Evolutionary conservation across 2,329 filamentous ascomycete genomes (phyloP), one percentile per base, ranked within the genome.

Genomic region (Claviceps sp.): DNA sequence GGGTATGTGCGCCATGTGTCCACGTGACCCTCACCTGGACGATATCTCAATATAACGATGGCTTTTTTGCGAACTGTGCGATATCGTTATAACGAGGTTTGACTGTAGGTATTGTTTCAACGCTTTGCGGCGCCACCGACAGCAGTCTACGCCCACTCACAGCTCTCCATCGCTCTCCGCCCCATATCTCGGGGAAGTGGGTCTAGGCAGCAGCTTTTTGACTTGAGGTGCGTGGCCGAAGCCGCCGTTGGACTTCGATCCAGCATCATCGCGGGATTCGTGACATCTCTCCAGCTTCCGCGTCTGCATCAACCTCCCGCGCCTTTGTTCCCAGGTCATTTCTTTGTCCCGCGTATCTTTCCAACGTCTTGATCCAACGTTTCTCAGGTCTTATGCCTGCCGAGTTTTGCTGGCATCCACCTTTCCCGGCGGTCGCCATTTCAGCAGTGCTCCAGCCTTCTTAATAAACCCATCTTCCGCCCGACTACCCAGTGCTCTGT

Each of bases 181-280:
- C 44, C 9, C 16, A 9, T 34, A 3, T 7, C 50, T 54, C 43
- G 20, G 55, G 17, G 3, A 37, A 23, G 44, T 34, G 43, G 20
- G 8, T 56, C 53, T 47, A 59, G 58, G 58, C 58, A 60, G 58
- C 58, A 58, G 54, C 55, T 53, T 45, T 40, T 17, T n/a, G n/a
- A 17, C 16, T 40, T 34, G 29, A 34, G 3, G 29, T 34, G 29
- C 29, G 29, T 34, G 29, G 29, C 29, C 29, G 9, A n/a, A n/a
- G 16, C 14, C 5, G 16, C 14, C 5, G 38, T 40, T 26, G 4
- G 22, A 16, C 22, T 44, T 26, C 11, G 20, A 13, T 16, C 20
- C 40, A 22, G 22, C 4, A 43, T 22, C 40, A 22, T 9, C 40
- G 20, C 23, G 20, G 17, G 2, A 17, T 17, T 42, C 29, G 39